Percentiles rank a stretch among this genome's conserved stretches.
Evolutionary conservation across 345 rosid genomes (phyloP).

Genomic region (Acer negundo): DNA sequence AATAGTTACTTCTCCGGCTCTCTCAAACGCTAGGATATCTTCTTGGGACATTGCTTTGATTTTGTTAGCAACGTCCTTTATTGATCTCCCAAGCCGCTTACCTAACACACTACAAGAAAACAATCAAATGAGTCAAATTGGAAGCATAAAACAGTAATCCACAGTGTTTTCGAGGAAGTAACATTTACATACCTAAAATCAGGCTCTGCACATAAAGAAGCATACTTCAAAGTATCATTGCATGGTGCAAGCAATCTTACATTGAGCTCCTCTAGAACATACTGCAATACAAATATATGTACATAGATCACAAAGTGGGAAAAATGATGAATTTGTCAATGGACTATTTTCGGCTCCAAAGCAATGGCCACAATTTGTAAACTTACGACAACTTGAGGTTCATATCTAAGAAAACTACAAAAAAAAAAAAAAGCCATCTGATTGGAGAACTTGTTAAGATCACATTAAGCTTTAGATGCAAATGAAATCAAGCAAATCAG

Average conservation of each 20-base stretch:
- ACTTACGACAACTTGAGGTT: neutral
- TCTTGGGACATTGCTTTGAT: conserved; percentile 84
- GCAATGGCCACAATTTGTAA: neutral
- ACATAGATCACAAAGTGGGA: neutral
- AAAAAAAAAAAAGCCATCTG: neutral
- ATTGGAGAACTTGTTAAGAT: neutral
- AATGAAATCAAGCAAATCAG: neutral
- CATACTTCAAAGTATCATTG: conserved; percentile 80
- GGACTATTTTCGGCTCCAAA: neutral
- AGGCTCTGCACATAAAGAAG: conserved; percentile 90
- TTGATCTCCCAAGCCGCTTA: conserved; percentile 90
- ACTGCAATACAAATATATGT: conserved; percentile 51
- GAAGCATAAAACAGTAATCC: conserved; percentile 14
- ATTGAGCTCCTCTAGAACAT: conserved; percentile 92
- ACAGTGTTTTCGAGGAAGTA: conserved; percentile 8
- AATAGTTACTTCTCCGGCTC: conserved; percentile 76
- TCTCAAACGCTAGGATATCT: conserved; percentile 75
- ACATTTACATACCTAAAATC: conserved; percentile 75
- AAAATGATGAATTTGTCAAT: neutral
- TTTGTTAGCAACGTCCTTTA: conserved; percentile 83
- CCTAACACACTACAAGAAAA: conserved; percentile 65
- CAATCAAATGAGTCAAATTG: conserved; percentile 20
- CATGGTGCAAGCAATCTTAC: conserved; percentile 78
- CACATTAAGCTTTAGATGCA: neutral
- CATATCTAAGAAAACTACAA: neutral